These are phyloP conservation scores for Acer campestre DNA, from an alignment of 345 rosid species.

Conservation along the genomic window DNA sequence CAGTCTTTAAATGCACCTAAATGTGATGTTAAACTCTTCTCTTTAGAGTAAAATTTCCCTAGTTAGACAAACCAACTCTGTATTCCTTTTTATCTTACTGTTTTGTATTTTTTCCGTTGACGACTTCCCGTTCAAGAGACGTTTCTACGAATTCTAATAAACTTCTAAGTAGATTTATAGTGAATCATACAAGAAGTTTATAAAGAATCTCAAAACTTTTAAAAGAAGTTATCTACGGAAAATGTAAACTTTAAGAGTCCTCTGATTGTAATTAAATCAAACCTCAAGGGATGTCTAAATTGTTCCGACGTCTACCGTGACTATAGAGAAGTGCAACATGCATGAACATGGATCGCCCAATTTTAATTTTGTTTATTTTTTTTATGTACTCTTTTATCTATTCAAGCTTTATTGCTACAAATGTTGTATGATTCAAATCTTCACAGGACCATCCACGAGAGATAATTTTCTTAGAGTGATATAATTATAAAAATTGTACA, in stretches of 20 bases:
- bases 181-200: neutral
- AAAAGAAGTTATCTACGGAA: neutral
- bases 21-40: conserved; percentile 35
- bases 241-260: neutral
- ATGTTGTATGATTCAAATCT: too few relatives aligned
- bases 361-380: too few relatives aligned
- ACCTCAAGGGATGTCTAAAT: neutral
- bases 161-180: too few relatives aligned
- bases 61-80: neutral
- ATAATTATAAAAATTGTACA: too few relatives aligned
- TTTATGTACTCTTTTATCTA: too few relatives aligned
- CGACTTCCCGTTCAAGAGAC: neutral
- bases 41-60: neutral
- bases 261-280: neutral
- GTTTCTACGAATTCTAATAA: neutral
- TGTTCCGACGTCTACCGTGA: too few relatives aligned
- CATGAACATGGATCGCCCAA: too few relatives aligned
- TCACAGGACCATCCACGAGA: too few relatives aligned
- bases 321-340: too few relatives aligned
- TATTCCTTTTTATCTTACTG: neutral
- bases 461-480: too few relatives aligned
- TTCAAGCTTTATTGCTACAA: too few relatives aligned
- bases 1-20: conserved; percentile 19
- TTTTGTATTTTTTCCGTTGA: too few relatives aligned
- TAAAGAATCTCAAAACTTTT: neutral